These are phyloP conservation scores for Aspergillus hiratsukae DNA, from an alignment of 2,329 filamentous ascomycete genomes.

Conservation along the genomic window DNA sequence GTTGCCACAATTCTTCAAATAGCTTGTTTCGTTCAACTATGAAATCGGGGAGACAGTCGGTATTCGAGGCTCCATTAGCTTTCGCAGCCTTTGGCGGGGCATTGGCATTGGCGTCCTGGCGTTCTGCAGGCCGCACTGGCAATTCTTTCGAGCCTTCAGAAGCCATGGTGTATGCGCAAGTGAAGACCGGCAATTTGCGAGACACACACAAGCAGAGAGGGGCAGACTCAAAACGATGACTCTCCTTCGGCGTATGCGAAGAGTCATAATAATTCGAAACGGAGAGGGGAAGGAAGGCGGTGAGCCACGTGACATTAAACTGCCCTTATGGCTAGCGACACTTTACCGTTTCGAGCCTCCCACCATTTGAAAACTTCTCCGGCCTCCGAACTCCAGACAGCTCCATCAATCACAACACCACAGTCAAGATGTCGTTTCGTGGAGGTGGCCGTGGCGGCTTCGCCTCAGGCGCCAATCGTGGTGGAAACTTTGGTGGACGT, in stretches of 20 bases:
- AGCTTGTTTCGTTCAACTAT: slow-evolving; percentile 78
- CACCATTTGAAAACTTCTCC: slow-evolving; percentile 40
- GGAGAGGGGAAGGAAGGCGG: slow-evolving; percentile 29
- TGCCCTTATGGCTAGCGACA: slow-evolving; percentile 33
- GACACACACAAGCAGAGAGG: slow-evolving; percentile 16
- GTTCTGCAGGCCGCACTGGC: slow-evolving; percentile 32
- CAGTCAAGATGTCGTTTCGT: slow-evolving; percentile 59
- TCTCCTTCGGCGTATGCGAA: slow-evolving; percentile 5
- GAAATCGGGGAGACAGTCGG: slow-evolving; percentile 61
- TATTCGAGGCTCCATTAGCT: slow-evolving; percentile 20
- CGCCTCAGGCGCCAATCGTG: slow-evolving; percentile 50
- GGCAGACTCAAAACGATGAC: slow-evolving; percentile 10
- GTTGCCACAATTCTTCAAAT: slow-evolving; percentile 83
- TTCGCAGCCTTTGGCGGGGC: slow-evolving; percentile 32
- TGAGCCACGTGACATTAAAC: slow-evolving; percentile 31
- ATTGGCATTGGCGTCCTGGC: slow-evolving; percentile 13
- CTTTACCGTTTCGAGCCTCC: slow-evolving; percentile 44
- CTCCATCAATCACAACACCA: slow-evolving; percentile 22
- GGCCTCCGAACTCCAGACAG: slow-evolving; percentile 19
- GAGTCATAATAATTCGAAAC: slow-evolving; percentile 10
- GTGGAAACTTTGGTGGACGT: slow-evolving; percentile 40
- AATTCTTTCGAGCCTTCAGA: slow-evolving; percentile 34
- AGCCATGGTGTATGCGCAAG: slow-evolving; percentile 24
- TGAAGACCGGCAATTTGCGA: slow-evolving; percentile 11
- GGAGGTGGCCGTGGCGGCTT: slow-evolving; percentile 50